Base-by-base conservation (phyloP, 805 yeast genomes). In the Hanseniaspora pseudoguilliermondii region DNA sequence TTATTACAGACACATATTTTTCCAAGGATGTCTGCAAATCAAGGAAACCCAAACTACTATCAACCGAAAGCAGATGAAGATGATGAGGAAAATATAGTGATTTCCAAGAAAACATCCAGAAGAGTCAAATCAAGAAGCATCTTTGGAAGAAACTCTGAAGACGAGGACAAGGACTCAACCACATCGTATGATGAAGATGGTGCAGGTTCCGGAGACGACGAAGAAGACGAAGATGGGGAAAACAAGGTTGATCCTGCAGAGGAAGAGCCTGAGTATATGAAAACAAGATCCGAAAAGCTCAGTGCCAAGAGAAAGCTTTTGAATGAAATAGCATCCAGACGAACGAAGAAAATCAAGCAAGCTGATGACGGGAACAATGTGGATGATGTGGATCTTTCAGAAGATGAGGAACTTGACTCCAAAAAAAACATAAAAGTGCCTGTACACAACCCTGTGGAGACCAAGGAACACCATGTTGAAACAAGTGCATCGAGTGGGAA, bases 401-500 rank as follows among this genome's bases (percentile, higher is more conserved):
- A 52, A 2, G 40, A 52, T 15, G 55, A 50, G 43, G 54, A 50
- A 2, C 23, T 6, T 5, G 23, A 44, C 9, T 29, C 35, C 18
- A 44, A 44, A 21, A 52, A 38, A 27, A 38, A 36, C 23, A 29
- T 23, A 10, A 15, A 16, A 15, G 49, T 52, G 9, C 49, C 55
- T 18, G 55, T 52, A 5, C 44, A 46, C 16, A 52, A 44, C n/a
- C 39, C 39, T 29, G 49, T 44, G 6, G 18, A 39, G 21, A 20
- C 18, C 3, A 29, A 32, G 18, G 27, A 13, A 29, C 46, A 20
- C 5, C 20, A 23, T 6, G 34, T 16, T 25, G 47, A 23, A n/a
- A 27, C 47, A 43, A 13, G 48, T 20, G 43, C 47, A 69, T 57
- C 66, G 72, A 25, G 73, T 72, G 13, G 81, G 78, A 47, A 74